Conservation (phyloP, 192 early-diverging fungal species). For the Mortierella antarctica region DNA sequence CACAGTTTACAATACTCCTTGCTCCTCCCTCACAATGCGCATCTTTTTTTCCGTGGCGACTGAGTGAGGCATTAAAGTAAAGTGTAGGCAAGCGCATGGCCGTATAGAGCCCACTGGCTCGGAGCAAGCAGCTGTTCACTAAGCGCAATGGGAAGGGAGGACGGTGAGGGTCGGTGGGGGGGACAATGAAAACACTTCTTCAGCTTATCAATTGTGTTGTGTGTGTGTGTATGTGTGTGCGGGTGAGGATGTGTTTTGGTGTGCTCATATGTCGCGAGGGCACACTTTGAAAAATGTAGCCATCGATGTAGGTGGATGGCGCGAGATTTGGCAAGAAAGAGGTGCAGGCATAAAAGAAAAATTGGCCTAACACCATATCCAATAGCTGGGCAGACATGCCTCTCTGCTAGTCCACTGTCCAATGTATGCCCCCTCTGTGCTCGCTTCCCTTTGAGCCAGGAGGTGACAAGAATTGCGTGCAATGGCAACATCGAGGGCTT, state of each 20-base stretch:
- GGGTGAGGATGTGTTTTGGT: neutral
- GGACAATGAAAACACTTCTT: too few relatives aligned
- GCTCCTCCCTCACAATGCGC: neutral
- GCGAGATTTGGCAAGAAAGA: slow-evolving; percentile 29
- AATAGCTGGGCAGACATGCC: too few relatives aligned
- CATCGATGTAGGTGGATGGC: slow-evolving; percentile 18
- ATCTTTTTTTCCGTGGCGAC: neutral
- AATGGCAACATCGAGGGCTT: slow-evolving; percentile 34
- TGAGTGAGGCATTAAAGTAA: too few relatives aligned
- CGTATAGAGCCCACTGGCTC: too few relatives aligned
- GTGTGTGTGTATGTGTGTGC: slow-evolving; percentile 4
- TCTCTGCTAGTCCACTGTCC: neutral
- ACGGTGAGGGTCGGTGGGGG: too few relatives aligned
- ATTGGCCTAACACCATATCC: neutral
- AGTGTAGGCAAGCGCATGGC: too few relatives aligned
- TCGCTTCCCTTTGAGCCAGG: neutral
- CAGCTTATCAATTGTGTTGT: neutral
- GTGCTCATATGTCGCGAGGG: slow-evolving; percentile 7
- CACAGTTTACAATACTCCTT: neutral
- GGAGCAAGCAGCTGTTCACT: too few relatives aligned
- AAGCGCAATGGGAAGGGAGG: too few relatives aligned
- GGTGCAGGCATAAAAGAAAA: neutral
- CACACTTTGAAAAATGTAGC: slow-evolving; percentile 1
- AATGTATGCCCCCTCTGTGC: too few relatives aligned
- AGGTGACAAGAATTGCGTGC: slow-evolving; percentile 26